Base-by-base conservation (phyloP, 78 protist species). In the Speleostelium caveatum region DNA sequence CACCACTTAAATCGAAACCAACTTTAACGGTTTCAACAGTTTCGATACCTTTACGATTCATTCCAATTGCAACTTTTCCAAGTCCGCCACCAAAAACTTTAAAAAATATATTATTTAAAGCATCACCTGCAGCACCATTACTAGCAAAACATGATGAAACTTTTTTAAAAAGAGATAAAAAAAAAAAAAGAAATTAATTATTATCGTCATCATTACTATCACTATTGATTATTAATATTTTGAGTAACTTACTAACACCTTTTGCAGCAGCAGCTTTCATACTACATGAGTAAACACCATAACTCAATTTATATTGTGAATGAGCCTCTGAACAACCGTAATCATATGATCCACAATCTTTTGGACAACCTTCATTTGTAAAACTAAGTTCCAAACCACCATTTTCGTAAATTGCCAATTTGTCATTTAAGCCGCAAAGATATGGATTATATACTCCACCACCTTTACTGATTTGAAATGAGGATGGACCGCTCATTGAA, bases 21-120 rank as follows among this genome's bases (percentile, higher is more conserved):
- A 10, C 41, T n/a, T 26, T 22, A 24, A 21, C 30, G 14, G 12
- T 32, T 19, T 3, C 2, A 22, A 33, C 59, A 53, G 16, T 30
- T 19, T 17, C 33, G 17, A 26, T 45, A 28, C 26, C 39, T 0
- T 33, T 49, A 72, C 24, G 32, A 33, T 72, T 41, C 4, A 33
- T 51, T 51, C n/a, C 33, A 32, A 55, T 56, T n/a, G 28, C 22
- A 72, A 17, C 32, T 51, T 24, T 17, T 32, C 17, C 2, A n/a
- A 35, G 28, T 28, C 53, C 22, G 21, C 28, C 32, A 53, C 78
- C 78, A 51, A 8, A 17, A 17, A 51, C 39, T 72, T 72, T n/a
- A 28, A 72, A 72, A 72, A 32, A 68, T 17, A 68, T 68, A 68
- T 68, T 58, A 26, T 53, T 24, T 26, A 41, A 68, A 45, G 53